Evolutionary conservation across 2,329 filamentous ascomycete species (phyloP).

Genomic region (Arachnopeziza araneosa): DNA sequence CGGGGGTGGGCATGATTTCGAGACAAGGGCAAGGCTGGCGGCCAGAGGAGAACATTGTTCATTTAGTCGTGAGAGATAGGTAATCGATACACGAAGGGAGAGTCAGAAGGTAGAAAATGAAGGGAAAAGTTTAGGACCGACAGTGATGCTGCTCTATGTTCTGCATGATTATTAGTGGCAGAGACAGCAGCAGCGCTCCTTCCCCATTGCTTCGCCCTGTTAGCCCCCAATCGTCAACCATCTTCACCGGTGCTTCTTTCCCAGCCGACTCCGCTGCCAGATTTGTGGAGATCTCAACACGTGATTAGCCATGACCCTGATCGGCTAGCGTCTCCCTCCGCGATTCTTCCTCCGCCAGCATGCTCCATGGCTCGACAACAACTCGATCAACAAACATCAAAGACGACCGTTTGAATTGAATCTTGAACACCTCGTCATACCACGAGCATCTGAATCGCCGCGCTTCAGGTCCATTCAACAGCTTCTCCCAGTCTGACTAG

Average conservation of each 20-base stretch:
- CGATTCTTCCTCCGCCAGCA: background rate
- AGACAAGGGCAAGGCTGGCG: constrained; percentile 3
- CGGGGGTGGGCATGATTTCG: constrained; percentile 5
- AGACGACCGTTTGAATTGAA: background rate
- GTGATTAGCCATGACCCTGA: background rate
- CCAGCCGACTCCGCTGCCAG: too few species aligned
- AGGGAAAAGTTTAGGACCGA: background rate
- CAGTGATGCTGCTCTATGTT: too few species aligned
- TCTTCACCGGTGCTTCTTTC: too few species aligned
- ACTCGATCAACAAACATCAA: background rate
- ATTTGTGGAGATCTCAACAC: background rate
- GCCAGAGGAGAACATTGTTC: background rate
- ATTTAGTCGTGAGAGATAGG: background rate
- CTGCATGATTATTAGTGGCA: too few species aligned
- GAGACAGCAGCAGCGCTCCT: too few species aligned
- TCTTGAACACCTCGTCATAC: background rate
- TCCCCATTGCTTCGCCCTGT: too few species aligned
- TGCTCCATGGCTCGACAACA: background rate
- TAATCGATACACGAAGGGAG: background rate
- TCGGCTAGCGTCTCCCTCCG: too few species aligned
- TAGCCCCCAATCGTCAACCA: too few species aligned
- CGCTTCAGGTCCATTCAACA: background rate
- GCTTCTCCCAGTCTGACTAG: background rate
- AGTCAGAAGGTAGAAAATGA: background rate
- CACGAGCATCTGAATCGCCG: background rate